These are phyloP conservation scores for Verticillium longisporum DNA, from an alignment of 2,329 filamentous ascomycete genomes.

Conservation along the genomic window DNA sequence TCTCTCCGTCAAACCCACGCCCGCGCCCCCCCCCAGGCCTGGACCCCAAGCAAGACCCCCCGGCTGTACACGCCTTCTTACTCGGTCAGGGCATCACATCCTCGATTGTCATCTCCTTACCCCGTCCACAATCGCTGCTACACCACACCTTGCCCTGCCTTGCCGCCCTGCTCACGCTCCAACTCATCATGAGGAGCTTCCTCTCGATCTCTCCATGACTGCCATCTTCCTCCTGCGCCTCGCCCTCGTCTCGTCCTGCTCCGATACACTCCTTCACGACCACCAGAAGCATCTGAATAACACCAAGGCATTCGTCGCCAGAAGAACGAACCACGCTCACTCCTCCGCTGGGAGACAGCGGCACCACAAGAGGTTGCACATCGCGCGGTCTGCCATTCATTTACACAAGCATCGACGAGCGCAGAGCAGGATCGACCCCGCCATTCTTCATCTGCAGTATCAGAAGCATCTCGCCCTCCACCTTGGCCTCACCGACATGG, in stretches of 20 bases:
- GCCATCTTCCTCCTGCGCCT: conserved; percentile 35
- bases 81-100: background rate
- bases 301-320: conserved; percentile 34
- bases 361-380: conserved; percentile 27
- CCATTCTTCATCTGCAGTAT: background rate
- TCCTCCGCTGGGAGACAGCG: conserved; percentile 28
- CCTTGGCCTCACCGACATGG: conserved; percentile 20
- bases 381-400: conserved; percentile 24
- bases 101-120: background rate
- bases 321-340: conserved; percentile 26
- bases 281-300: conserved; percentile 31
- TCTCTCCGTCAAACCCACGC: background rate
- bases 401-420: conserved; percentile 25
- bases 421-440: conserved; percentile 12
- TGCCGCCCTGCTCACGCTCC: background rate
- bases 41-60: conserved; percentile 5
- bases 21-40: conserved; percentile 6
- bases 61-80: conserved; percentile 3
- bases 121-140: background rate
- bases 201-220: conserved; percentile 34
- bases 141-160: background rate
- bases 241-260: conserved; percentile 39
- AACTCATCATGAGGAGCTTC: conserved; percentile 13
- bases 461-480: conserved; percentile 2
- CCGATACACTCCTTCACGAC: conserved; percentile 37